Evolutionary conservation across 768 basidiomycete genomes (phyloP).

Genomic region (Panellus pusillus): DNA sequence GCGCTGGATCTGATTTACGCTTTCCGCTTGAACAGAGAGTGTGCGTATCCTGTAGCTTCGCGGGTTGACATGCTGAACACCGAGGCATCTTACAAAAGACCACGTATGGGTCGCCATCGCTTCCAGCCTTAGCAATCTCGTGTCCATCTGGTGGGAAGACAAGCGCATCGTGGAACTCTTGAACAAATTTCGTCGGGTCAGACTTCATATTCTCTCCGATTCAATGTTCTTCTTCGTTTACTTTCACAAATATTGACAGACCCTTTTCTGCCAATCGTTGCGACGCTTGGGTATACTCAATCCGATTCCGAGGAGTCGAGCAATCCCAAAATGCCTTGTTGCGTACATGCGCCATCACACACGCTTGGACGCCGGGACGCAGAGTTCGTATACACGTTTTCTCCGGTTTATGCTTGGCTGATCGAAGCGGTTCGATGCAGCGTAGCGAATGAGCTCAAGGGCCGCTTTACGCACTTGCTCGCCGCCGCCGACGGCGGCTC

Average conservation of each 20-base stretch:
- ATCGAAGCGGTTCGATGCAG: slow-evolving; percentile 29
- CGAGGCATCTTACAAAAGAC: slow-evolving; percentile 32
- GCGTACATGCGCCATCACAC: slow-evolving; percentile 54
- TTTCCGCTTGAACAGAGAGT: slow-evolving; percentile 57
- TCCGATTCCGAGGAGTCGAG: slow-evolving; percentile 47
- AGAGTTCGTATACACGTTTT: slow-evolving; percentile 24
- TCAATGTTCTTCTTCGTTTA: no score
- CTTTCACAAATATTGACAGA: slow-evolving; percentile 32
- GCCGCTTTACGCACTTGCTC: slow-evolving; percentile 10
- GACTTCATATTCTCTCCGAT: slow-evolving; percentile 5
- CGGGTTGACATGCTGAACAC: neutral
- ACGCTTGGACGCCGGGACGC: slow-evolving; percentile 46
- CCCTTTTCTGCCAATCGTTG: slow-evolving; percentile 55
- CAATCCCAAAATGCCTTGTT: slow-evolving; percentile 52
- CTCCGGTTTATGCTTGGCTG: neutral
- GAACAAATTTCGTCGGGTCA: slow-evolving; percentile 42
- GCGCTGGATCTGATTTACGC: slow-evolving; percentile 56
- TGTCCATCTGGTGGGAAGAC: slow-evolving; percentile 68
- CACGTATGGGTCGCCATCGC: slow-evolving; percentile 61
- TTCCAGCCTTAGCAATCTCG: slow-evolving; percentile 42
- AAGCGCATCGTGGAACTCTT: slow-evolving; percentile 38
- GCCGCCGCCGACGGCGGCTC: neutral
- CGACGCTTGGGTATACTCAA: slow-evolving; percentile 56
- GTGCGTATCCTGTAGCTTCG: slow-evolving; percentile 32
- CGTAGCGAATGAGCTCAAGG: slow-evolving; percentile 51